phyloP scores from a whole-genome alignment of 164 flowering plant species.

The Vitis rotundifolia region DNA sequence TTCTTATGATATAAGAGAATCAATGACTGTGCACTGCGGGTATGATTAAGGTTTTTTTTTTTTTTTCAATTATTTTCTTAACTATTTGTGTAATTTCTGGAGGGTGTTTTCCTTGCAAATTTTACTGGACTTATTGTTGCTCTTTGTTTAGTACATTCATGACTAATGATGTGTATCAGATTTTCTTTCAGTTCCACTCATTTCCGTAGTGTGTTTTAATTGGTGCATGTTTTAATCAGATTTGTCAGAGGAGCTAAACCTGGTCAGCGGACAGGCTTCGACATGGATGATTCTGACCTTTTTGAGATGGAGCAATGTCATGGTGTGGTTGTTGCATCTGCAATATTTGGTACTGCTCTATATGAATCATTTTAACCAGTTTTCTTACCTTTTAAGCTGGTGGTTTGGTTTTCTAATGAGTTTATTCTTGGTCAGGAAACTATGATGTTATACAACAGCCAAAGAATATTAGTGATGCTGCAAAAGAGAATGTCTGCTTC shows the following conservation, averaged over 20 bases:
- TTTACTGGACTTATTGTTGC: background rate
- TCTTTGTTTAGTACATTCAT: background rate
- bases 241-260: conserved; percentile 84
- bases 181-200: background rate
- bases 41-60: conserved; percentile 34
- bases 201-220: background rate
- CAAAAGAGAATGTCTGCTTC: conserved; percentile 24
- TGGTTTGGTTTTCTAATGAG: background rate
- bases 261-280: conserved; percentile 84
- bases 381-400: background rate
- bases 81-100: background rate
- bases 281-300: conserved; percentile 83
- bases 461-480: conserved; percentile 20
- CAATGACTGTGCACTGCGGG: conserved; percentile 98
- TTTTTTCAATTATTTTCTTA: background rate
- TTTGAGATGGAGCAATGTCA: conserved; percentile 80
- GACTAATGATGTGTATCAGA: background rate
- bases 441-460: conserved; percentile 26
- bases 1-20: conserved; percentile 78
- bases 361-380: background rate
- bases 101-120: background rate
- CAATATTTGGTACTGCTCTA: conserved; percentile 58
- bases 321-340: conserved; percentile 94
- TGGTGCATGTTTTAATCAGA: conserved; percentile 33
- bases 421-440: conserved; percentile 19